phyloP scores from a whole-genome alignment of 176 grass and related monocot genomes.

The Coix lacrymajobi region DNA sequence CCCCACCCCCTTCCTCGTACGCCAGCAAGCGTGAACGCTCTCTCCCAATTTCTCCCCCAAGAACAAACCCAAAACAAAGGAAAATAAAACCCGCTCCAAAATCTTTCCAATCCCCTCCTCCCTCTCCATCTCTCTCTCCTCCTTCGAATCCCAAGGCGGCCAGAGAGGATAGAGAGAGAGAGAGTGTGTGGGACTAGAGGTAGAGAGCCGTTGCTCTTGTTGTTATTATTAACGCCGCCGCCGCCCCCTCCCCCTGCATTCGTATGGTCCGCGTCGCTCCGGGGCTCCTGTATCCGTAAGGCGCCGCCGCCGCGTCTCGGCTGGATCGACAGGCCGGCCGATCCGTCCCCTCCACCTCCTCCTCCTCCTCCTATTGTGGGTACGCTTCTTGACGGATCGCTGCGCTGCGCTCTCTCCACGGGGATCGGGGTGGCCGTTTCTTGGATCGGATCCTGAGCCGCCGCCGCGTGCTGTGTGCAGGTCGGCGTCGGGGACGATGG shows the following conservation, averaged over 20 bases:
- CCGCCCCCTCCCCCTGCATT: neutral
- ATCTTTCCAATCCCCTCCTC: neutral
- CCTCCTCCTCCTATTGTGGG: neutral
- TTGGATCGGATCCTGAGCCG: slow-evolving; percentile 27
- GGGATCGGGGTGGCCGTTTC: neutral
- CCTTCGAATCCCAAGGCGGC: slow-evolving; percentile 25
- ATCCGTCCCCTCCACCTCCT: neutral
- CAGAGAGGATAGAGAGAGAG: slow-evolving; percentile 7
- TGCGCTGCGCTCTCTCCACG: neutral
- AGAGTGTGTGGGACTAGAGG: neutral
- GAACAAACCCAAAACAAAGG: neutral
- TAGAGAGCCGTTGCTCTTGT: neutral
- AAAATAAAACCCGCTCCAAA: slow-evolving; percentile 13
- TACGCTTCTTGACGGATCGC: neutral
- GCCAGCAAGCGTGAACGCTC: neutral
- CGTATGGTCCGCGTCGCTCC: neutral
- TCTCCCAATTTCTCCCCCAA: neutral
- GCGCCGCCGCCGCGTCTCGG: neutral
- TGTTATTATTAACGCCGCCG: slow-evolving; percentile 24
- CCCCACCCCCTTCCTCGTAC: neutral
- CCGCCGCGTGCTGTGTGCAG: slow-evolving; percentile 4
- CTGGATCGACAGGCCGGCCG: slow-evolving; percentile 2
- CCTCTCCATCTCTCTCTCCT: slow-evolving; percentile 15
- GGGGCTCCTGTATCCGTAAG: neutral
- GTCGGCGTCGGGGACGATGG: slow-evolving; percentile 42